phyloP scores from a whole-genome alignment of 495 filamentous ascomycete genomes.

The Penicillium herquei region DNA sequence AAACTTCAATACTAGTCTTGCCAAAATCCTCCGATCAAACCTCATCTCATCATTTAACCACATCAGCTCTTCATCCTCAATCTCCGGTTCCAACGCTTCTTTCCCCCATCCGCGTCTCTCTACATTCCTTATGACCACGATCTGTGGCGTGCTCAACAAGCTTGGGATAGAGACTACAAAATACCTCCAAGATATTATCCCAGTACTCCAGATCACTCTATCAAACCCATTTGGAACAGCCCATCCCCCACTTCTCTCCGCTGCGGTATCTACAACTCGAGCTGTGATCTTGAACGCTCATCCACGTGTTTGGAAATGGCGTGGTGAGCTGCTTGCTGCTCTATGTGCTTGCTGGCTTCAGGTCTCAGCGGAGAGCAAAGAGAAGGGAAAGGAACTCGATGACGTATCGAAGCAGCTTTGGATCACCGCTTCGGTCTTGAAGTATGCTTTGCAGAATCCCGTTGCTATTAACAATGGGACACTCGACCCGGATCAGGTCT shows the following conservation, averaged over 20 bases:
- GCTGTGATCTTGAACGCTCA: constrained; percentile 67
- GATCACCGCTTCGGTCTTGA: constrained; percentile 35
- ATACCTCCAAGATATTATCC: constrained; percentile 72
- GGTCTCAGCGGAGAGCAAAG: constrained; percentile 42
- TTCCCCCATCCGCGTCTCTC: constrained; percentile 44
- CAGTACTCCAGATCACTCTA: constrained; percentile 63
- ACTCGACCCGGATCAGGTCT: constrained; percentile 18
- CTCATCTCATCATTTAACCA: constrained; percentile 49
- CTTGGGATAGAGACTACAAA: constrained; percentile 70
- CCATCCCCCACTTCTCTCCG: constrained; percentile 51
- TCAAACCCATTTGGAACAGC: constrained; percentile 67
- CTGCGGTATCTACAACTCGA: constrained; percentile 54
- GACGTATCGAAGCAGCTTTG: constrained; percentile 9
- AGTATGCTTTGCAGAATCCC: constrained; percentile 35
- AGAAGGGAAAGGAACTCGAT: background rate
- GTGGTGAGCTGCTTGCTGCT: constrained; percentile 66
- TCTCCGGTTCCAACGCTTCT: constrained; percentile 47
- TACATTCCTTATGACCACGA: constrained; percentile 57
- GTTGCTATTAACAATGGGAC: constrained; percentile 3
- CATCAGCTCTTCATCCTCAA: constrained; percentile 42
- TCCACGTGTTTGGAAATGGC: constrained; percentile 64
- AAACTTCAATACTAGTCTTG: constrained; percentile 18
- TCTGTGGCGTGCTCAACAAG: constrained; percentile 49
- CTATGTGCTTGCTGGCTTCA: constrained; percentile 67
- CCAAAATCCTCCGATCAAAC: constrained; percentile 39